Percentiles rank a stretch among this genome's conserved stretches.
Conservation (phyloP, 2,329 filamentous ascomycete species). For the Ceratocystiopsis minuta region DNA sequence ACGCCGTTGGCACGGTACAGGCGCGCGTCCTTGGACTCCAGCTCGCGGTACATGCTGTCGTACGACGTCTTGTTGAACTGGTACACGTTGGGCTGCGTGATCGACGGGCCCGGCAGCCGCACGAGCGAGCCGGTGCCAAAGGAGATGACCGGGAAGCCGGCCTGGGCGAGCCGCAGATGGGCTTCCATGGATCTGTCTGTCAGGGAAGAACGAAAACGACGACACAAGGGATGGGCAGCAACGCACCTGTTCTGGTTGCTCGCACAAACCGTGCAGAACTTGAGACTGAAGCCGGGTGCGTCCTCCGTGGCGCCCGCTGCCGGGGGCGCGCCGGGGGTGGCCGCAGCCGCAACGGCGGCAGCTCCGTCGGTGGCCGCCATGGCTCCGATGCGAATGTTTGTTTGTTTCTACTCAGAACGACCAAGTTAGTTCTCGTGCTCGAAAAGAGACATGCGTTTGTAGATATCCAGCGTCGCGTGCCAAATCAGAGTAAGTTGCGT, state of each 20-base stretch:
- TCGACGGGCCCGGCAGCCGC: conserved; percentile 75
- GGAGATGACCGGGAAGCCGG: conserved; percentile 86
- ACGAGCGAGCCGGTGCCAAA: conserved; percentile 94
- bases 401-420: too few species aligned
- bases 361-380: conserved; percentile 3
- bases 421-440: background rate
- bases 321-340: background rate
- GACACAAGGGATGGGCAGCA: background rate
- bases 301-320: conserved; percentile 29
- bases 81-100: conserved; percentile 91
- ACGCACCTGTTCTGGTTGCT: conserved; percentile 88
- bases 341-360: background rate
- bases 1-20: conserved; percentile 86
- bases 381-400: too few species aligned
- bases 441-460: too few species aligned
- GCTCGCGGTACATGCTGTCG: conserved; percentile 81
- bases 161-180: conserved; percentile 77
- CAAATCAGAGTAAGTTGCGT: conserved; percentile 15
- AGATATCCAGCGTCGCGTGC: too few species aligned
- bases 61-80: conserved; percentile 96
- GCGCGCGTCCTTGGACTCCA: conserved; percentile 66
- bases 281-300: conserved; percentile 61
- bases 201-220: background rate
- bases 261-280: conserved; percentile 96
- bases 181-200: conserved; percentile 77